These are phyloP conservation scores for Rhizopogon vinicolor DNA, from an alignment of 768 basidiomycete species.

Conservation along the genomic window DNA sequence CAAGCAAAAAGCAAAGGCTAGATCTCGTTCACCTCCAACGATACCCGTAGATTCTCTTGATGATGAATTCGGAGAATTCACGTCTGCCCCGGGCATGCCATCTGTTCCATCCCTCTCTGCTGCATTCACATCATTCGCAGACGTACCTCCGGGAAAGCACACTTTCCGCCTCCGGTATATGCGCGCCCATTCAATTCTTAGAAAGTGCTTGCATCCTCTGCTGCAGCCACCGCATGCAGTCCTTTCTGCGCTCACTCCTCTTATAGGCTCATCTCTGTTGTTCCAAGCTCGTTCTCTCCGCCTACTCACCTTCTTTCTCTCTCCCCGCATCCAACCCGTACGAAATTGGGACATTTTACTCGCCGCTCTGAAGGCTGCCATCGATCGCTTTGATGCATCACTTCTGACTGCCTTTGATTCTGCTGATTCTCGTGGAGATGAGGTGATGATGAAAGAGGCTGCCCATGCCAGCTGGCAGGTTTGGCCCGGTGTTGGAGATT, in stretches of 20 bases:
- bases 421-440: constrained; percentile 74
- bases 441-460: constrained; percentile 72
- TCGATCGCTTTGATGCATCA: constrained; percentile 85
- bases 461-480: constrained; percentile 87
- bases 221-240: constrained; percentile 62
- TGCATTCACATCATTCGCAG: constrained; percentile 12
- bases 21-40: constrained; percentile 50
- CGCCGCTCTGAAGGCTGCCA: constrained; percentile 65
- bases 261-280: constrained; percentile 29
- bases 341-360: constrained; percentile 59
- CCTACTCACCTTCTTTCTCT: constrained; percentile 73
- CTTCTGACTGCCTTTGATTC: constrained; percentile 85
- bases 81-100: constrained; percentile 34
- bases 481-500: constrained; percentile 48
- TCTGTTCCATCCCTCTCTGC: constrained; percentile 7
- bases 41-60: constrained; percentile 40
- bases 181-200: constrained; percentile 61
- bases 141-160: constrained; percentile 16
- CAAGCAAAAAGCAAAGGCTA: constrained; percentile 23
- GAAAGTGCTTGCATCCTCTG: constrained; percentile 53
- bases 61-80: constrained; percentile 85
- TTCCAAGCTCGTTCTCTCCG: constrained; percentile 66
- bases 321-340: constrained; percentile 64
- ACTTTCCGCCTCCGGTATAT: constrained; percentile 55
- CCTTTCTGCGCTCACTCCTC: constrained; percentile 40